Evolutionary conservation across 768 basidiomycete species (phyloP).

Genomic region (Udeniomyces megalosporus): DNA sequence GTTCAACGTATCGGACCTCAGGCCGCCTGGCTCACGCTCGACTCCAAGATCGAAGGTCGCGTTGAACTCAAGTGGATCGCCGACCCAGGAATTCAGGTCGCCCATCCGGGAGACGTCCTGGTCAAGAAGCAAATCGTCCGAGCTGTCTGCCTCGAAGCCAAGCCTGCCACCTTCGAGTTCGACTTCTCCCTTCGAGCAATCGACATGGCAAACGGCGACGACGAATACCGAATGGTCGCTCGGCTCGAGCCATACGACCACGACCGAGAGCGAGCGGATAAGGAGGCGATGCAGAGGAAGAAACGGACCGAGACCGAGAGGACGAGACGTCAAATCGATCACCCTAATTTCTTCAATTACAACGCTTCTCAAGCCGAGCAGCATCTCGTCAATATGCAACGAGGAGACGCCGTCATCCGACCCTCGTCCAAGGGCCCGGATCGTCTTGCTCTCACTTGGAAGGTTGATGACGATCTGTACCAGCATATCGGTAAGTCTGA

Average conservation of each 20-base stretch:
- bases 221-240: constrained; percentile 39
- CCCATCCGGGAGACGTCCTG: constrained; percentile 36
- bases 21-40: constrained; percentile 58
- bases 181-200: constrained; percentile 51
- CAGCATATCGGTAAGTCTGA: constrained; percentile 80
- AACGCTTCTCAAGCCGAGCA: constrained; percentile 77
- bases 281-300: constrained; percentile 32
- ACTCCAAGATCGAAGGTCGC: constrained; percentile 78
- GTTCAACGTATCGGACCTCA: constrained; percentile 40
- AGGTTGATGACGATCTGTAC: constrained; percentile 86
- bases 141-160: constrained; percentile 52
- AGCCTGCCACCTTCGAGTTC: constrained; percentile 48
- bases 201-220: constrained; percentile 50
- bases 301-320: constrained; percentile 68
- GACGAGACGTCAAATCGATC: constrained; percentile 76
- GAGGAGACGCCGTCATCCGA: constrained; percentile 89
- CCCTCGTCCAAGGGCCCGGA: constrained; percentile 87
- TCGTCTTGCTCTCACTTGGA: constrained; percentile 97
- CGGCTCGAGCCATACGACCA: constrained; percentile 33
- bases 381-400: constrained; percentile 72
- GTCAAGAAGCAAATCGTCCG: constrained; percentile 65
- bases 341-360: constrained; percentile 95
- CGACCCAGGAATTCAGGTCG: constrained; percentile 22
- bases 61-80: constrained; percentile 46
- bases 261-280: constrained; percentile 12